A percentile compares a stretch with the other conserved stretches of the same genome.
phyloP scores from a whole-genome alignment of 169 alveolate species.

The Ichthyophthirius multifiliis region DNA sequence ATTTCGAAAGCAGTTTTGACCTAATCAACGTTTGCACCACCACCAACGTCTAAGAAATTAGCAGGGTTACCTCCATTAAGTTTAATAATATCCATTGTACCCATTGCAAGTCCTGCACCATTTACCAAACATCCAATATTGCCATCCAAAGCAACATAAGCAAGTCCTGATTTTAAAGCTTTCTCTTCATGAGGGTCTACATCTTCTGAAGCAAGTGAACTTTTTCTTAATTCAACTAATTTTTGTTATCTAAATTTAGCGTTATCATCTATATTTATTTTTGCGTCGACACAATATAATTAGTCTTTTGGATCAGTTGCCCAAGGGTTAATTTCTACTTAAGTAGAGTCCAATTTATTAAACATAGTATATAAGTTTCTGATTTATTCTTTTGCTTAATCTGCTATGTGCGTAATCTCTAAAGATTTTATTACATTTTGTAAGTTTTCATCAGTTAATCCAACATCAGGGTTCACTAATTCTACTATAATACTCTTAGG shows the following conservation, averaged over 20 bases:
- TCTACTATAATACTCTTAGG: slow-evolving; percentile 53
- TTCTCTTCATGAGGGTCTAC: slow-evolving; percentile 54
- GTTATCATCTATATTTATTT: slow-evolving; percentile 59
- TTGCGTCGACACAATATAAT: slow-evolving; percentile 57
- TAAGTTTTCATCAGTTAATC: slow-evolving; percentile 49
- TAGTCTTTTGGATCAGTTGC: slow-evolving; percentile 53
- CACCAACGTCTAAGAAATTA: slow-evolving; percentile 66
- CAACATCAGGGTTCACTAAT: slow-evolving; percentile 40
- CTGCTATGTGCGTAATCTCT: slow-evolving; percentile 8
- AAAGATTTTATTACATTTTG: slow-evolving; percentile 8
- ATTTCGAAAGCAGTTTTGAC: slow-evolving; percentile 62
- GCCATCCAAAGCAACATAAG: slow-evolving; percentile 62
- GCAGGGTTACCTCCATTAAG: slow-evolving; percentile 60
- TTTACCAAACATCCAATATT: slow-evolving; percentile 66
- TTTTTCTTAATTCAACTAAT: slow-evolving; percentile 34
- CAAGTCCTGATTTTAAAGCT: slow-evolving; percentile 50
- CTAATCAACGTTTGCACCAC: slow-evolving; percentile 59
- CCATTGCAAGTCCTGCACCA: slow-evolving; percentile 73
- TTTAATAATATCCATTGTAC: slow-evolving; percentile 62
- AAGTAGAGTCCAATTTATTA: slow-evolving; percentile 45
- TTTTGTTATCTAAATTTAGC: slow-evolving; percentile 57
- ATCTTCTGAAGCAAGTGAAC: slow-evolving; percentile 44
- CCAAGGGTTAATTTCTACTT: slow-evolving; percentile 68
- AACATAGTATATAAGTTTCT: slow-evolving; percentile 42
- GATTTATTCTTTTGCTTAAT: slow-evolving; percentile 37